Evolutionary conservation across 2,329 filamentous ascomycete genomes (phyloP).

Genomic region (Cladophialophora immunda): DNA sequence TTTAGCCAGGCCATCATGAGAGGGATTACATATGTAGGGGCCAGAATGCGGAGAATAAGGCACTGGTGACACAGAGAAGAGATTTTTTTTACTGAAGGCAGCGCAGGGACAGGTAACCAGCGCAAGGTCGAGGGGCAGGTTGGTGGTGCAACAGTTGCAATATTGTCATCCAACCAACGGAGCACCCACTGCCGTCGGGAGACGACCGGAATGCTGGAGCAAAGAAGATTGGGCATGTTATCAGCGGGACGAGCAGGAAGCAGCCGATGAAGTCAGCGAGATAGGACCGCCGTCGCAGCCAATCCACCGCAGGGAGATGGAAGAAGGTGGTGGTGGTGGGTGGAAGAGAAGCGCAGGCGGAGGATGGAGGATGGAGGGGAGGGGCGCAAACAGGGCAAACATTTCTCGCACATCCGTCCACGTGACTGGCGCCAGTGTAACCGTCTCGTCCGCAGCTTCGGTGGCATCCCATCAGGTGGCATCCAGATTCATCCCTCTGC

Average conservation of each 20-base stretch:
- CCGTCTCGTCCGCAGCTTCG: conserved; percentile 2
- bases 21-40: conserved; percentile 22
- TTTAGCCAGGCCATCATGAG: conserved; percentile 28
- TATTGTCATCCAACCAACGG: conserved; percentile 32
- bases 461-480: conserved; percentile 4
- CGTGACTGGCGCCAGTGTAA: conserved; percentile 5
- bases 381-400: not conserved
- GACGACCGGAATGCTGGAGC: not conserved
- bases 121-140: not conserved
- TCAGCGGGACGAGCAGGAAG: conserved; percentile 15
- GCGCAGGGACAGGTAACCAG: conserved; percentile 9
- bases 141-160: conserved; percentile 33
- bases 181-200: conserved; percentile 13
- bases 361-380: not conserved
- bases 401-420: not conserved
- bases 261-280: conserved; percentile 23
- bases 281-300: conserved; percentile 2
- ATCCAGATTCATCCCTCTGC: no score
- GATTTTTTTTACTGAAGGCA: conserved; percentile 2
- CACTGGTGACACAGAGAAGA: conserved; percentile 21
- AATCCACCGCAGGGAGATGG: not conserved
- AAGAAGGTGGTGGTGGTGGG: not conserved
- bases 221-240: conserved; percentile 22
- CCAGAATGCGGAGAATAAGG: conserved; percentile 27
- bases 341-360: not conserved